phyloP scores from a whole-genome alignment of 108 stramenopile genomes.

The Nitzschia putrida region DNA sequence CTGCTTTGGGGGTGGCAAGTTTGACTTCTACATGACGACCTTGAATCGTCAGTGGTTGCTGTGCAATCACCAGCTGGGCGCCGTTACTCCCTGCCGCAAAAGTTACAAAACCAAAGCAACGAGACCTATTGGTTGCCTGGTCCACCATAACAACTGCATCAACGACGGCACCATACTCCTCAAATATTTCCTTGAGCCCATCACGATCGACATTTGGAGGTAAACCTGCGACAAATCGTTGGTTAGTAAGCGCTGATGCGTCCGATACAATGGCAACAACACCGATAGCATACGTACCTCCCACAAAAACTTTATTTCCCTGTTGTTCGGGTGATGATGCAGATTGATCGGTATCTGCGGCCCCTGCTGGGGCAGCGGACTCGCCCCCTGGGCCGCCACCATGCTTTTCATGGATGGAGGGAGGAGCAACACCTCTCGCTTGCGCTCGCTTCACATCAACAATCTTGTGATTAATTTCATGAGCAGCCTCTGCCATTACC shows the following conservation, averaged over 20 bases:
- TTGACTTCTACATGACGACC: conserved; percentile 84
- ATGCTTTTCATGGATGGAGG: conserved; percentile 65
- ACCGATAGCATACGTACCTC: conserved; percentile 12
- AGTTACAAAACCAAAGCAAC: conserved; percentile 92
- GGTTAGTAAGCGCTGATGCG: neutral
- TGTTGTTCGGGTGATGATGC: conserved; percentile 69
- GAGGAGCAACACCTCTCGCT: conserved; percentile 82
- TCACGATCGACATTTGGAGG: conserved; percentile 79
- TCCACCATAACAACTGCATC: conserved; percentile 89
- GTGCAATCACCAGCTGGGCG: conserved; percentile 73
- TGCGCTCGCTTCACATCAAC: conserved; percentile 91
- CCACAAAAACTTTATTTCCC: conserved; percentile 48
- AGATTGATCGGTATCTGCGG: neutral
- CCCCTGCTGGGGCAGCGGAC: neutral
- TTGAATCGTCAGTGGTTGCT: conserved; percentile 75
- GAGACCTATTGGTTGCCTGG: conserved; percentile 65
- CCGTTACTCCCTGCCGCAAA: conserved; percentile 81
- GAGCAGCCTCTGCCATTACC: conserved; percentile 68
- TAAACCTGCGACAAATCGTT: conserved; percentile 60
- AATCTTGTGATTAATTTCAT: conserved; percentile 88
- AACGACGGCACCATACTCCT: conserved; percentile 77
- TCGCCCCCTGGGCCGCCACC: conserved; percentile 15
- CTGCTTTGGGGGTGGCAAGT: conserved; percentile 81
- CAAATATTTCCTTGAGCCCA: conserved; percentile 82
- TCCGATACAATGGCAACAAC: neutral